These are phyloP conservation scores for Fraxinus platypoda DNA, from an alignment of 305 asterid genomes.

Conservation along the genomic window DNA sequence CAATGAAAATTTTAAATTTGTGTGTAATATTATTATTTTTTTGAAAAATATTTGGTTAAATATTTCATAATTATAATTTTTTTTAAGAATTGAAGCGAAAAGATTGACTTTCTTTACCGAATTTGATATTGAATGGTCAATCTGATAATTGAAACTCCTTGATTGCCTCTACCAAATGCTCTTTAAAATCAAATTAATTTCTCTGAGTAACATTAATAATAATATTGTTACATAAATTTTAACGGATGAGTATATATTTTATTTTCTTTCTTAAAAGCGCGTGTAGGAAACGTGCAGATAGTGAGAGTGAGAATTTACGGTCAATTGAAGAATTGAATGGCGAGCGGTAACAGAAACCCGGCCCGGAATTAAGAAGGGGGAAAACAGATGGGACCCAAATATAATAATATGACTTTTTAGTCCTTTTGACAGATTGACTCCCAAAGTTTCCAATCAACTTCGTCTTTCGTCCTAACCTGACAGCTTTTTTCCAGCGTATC, in stretches of 20 bases:
- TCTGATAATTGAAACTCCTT: too few relatives aligned
- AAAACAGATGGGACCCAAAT: slow-evolving; percentile 22
- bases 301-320: background rate
- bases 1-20: too few relatives aligned
- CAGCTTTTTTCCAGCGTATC: background rate
- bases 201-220: too few relatives aligned
- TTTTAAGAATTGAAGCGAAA: background rate
- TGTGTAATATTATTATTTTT: too few relatives aligned
- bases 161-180: background rate
- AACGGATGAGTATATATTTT: too few relatives aligned
- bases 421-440: slow-evolving; percentile 32
- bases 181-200: background rate
- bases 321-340: background rate
- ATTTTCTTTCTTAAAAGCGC: background rate
- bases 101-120: background rate
- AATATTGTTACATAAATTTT: background rate
- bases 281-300: background rate
- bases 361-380: slow-evolving; percentile 14
- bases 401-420: slow-evolving; percentile 21
- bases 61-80: too few relatives aligned
- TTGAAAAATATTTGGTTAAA: too few relatives aligned
- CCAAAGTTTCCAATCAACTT: slow-evolving; percentile 17
- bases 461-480: slow-evolving; percentile 13
- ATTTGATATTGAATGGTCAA: background rate
- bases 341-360: background rate